Conservation (phyloP, 768 basidiomycete genomes). For the Strobilomyces confusus region DNA sequence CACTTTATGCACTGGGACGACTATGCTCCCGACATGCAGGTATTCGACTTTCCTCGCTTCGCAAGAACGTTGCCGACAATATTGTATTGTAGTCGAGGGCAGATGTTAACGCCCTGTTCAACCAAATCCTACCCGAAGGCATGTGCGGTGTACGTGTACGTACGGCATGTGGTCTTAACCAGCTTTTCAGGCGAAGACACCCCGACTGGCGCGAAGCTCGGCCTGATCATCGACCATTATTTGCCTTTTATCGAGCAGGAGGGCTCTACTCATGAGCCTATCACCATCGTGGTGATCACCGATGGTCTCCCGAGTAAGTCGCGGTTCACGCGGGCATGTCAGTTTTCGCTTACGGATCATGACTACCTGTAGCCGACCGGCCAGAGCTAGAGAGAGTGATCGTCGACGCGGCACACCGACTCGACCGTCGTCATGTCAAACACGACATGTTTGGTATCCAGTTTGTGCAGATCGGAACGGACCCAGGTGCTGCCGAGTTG, state of each 20-base stretch:
- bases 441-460: conserved; percentile 42
- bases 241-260: conserved; percentile 30
- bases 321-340: neutral
- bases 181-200: conserved; percentile 30
- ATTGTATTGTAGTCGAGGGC: conserved; percentile 14
- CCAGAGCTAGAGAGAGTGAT: conserved; percentile 27
- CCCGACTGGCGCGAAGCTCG: conserved; percentile 36
- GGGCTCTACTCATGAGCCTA: conserved; percentile 31
- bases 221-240: conserved; percentile 36
- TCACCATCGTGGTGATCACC: conserved; percentile 36
- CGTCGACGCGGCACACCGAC: conserved; percentile 35
- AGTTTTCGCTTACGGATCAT: neutral
- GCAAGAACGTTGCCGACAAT: neutral
- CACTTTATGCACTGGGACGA: conserved; percentile 38
- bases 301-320: conserved; percentile 39
- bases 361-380: conserved; percentile 25
- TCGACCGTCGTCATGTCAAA: conserved; percentile 34
- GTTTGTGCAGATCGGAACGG: conserved; percentile 45
- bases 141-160: neutral
- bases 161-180: conserved; percentile 1
- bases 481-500: conserved; percentile 35
- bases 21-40: conserved; percentile 29
- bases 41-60: neutral
- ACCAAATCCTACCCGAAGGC: conserved; percentile 23
- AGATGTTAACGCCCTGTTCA: conserved; percentile 25